These are phyloP conservation scores for Colletotrichum orchidophilum DNA, from an alignment of 2,329 filamentous ascomycete species.

Conservation along the genomic window DNA sequence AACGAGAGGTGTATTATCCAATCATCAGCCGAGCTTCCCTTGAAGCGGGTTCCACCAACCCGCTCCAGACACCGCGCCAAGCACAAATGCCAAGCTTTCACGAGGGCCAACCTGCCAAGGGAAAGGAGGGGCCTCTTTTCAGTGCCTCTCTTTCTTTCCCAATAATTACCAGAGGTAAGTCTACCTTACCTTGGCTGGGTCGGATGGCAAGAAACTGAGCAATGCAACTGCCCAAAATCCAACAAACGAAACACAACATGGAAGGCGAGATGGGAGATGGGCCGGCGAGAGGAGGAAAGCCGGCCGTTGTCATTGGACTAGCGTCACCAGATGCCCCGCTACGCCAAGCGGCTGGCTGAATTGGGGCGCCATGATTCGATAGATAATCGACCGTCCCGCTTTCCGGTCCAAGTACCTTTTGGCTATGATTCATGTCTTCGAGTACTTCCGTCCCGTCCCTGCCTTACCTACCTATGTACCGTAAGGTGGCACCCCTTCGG, in stretches of 20 bases:
- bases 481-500: too few relatives aligned
- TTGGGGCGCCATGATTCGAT: constrained; percentile 30
- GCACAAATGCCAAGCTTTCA: neutral
- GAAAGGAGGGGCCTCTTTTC: neutral
- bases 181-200: neutral
- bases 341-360: constrained; percentile 22
- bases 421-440: fast-evolving
- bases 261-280: neutral
- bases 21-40: neutral
- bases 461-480: neutral
- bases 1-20: neutral
- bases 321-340: neutral
- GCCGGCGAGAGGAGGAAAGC: neutral
- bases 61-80: neutral
- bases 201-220: neutral
- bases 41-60: neutral
- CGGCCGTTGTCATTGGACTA: constrained; percentile 10
- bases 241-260: neutral
- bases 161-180: too few relatives aligned
- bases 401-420: neutral
- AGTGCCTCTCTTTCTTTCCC: neutral
- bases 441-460: neutral
- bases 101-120: neutral
- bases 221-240: neutral
- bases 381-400: too few relatives aligned